Percentiles rank a stretch among this genome's conserved stretches.
phyloP scores from a whole-genome alignment of 1,139 yeast species.

The Kluyveromyces marxianus region DNA sequence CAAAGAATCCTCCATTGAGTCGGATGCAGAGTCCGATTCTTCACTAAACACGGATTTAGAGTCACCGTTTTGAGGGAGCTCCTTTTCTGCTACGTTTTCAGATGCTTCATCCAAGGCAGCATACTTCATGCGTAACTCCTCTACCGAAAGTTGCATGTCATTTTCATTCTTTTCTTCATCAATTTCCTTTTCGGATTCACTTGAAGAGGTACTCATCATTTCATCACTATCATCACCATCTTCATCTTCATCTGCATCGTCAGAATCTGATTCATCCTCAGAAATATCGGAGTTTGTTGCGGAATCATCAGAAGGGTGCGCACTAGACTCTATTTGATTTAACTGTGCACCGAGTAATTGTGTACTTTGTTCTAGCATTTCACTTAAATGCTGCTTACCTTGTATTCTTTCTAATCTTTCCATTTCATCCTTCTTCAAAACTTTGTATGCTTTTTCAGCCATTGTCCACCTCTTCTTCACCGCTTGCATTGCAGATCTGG shows the following conservation, averaged over 20 bases:
- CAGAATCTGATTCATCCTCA: conserved; percentile 5
- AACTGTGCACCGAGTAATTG: conserved; percentile 82
- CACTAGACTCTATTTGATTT: conserved; percentile 22
- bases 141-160: conserved; percentile 56
- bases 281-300: conserved; percentile 11
- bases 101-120: conserved; percentile 33
- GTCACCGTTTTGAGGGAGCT: neutral
- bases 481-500: conserved; percentile 73
- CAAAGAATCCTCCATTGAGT: conserved; percentile 3
- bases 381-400: conserved; percentile 82
- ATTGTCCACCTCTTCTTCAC: conserved; percentile 87
- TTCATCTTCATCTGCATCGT: conserved; percentile 5
- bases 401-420: conserved; percentile 65
- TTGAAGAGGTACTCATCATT: conserved; percentile 8
- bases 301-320: conserved; percentile 7
- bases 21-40: conserved; percentile 7
- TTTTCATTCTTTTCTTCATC: conserved; percentile 23
- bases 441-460: conserved; percentile 74
- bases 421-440: conserved; percentile 45
- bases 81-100: conserved; percentile 9
- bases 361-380: conserved; percentile 86
- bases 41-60: conserved; percentile 12
- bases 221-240: conserved; percentile 14
- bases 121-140: conserved; percentile 60
- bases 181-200: conserved; percentile 20